phyloP scores from a whole-genome alignment of 2,329 filamentous ascomycete genomes.

The Atkinsonella texensis region DNA sequence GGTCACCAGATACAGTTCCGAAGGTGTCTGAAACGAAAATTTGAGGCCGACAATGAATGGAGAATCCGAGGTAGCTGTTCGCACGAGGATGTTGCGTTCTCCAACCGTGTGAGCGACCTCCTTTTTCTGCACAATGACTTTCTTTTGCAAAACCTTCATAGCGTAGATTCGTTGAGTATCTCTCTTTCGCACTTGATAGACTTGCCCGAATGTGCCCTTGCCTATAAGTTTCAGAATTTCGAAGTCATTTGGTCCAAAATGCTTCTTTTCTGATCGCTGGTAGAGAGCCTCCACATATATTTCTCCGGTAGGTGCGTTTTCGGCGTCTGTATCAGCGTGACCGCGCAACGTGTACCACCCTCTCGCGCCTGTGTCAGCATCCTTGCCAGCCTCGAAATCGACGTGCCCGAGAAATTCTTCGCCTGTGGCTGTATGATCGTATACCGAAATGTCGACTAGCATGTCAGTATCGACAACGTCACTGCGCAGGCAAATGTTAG shows the following conservation, averaged over 20 bases:
- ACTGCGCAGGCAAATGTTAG: conserved; percentile 34
- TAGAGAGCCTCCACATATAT: conserved; percentile 80
- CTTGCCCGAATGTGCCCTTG: conserved; percentile 96
- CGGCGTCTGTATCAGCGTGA: conserved; percentile 56
- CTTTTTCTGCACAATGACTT: conserved; percentile 99
- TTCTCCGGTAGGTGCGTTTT: conserved; percentile 72
- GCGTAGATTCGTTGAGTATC: conserved; percentile 94
- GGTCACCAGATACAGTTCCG: conserved; percentile 94
- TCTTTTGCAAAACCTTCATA: conserved; percentile 99
- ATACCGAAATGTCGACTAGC: conserved; percentile 84
- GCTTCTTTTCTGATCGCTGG: conserved; percentile 76
- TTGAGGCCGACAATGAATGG: conserved; percentile 97
- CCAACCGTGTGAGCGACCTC: conserved; percentile 95
- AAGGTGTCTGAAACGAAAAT: conserved; percentile 96
- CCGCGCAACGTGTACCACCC: conserved; percentile 79
- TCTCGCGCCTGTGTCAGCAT: conserved; percentile 58
- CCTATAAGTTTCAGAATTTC: conserved; percentile 92
- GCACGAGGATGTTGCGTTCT: conserved; percentile 92
- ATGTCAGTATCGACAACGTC: conserved; percentile 90
- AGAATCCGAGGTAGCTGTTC: conserved; percentile 89
- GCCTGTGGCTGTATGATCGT: conserved; percentile 66
- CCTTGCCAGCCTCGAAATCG: conserved; percentile 57
- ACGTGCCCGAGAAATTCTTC: conserved; percentile 91
- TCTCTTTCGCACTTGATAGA: conserved; percentile 96
- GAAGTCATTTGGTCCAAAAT: conserved; percentile 91